Conservation (phyloP, 2,329 filamentous ascomycete species). For the Colletotrichum graminicola region DNA sequence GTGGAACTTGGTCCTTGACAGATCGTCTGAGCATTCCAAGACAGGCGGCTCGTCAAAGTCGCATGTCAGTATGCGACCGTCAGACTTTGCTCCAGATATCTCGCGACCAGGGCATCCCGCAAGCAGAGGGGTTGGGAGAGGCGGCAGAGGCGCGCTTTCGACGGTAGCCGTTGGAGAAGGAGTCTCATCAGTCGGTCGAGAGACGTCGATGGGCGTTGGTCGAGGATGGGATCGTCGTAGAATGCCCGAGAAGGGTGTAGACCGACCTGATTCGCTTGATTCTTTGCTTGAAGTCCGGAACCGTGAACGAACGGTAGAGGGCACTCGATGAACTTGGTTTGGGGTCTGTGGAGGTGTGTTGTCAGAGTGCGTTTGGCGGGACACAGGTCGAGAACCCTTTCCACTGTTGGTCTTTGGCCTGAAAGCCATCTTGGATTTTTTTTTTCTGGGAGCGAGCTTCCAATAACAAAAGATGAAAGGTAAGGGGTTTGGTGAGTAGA, state of each 20-base stretch:
- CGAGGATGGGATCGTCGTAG: constrained; percentile 20
- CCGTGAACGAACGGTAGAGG: not conserved
- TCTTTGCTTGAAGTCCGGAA: not conserved
- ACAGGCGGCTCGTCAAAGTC: constrained; percentile 49
- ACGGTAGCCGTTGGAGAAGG: not conserved
- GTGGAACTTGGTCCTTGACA: constrained; percentile 52
- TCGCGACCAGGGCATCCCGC: constrained; percentile 55
- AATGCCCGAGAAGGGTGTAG: constrained; percentile 8
- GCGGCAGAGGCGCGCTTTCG: constrained; percentile 7
- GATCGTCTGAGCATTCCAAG: constrained; percentile 51
- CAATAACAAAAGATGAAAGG: not conserved
- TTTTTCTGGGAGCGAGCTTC: fast-evolving
- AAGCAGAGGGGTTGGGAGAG: constrained; percentile 56
- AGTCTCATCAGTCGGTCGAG: not conserved
- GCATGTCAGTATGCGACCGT: constrained; percentile 51
- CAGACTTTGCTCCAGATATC: constrained; percentile 53
- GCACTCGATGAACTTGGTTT: not conserved
- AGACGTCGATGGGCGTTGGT: not conserved
- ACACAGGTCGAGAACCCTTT: not conserved
- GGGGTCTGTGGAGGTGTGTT: not conserved
- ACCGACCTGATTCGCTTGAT: not conserved
- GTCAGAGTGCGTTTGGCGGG: not conserved
- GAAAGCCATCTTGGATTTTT: not conserved
- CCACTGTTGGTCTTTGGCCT: not conserved
- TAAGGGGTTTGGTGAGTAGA: fast-evolving